phyloP scores from a whole-genome alignment of 2,329 filamentous ascomycete genomes.

The Cercospora sp. region DNA sequence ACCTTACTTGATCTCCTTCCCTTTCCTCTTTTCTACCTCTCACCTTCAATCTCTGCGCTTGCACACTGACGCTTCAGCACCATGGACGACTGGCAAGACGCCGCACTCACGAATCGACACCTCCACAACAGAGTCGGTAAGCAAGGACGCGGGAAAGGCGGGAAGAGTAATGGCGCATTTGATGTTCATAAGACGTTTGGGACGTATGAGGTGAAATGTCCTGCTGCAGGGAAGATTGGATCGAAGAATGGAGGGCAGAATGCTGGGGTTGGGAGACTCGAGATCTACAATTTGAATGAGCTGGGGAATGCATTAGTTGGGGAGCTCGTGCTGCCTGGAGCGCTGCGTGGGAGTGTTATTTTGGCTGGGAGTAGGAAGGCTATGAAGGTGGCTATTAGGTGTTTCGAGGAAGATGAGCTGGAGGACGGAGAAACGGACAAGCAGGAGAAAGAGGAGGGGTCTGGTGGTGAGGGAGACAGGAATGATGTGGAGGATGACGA shows the following conservation, averaged over 20 bases:
- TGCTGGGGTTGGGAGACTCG: neutral
- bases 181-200: conserved; percentile 11
- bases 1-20: neutral
- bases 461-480: neutral
- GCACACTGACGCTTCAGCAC: neutral
- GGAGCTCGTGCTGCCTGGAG: neutral
- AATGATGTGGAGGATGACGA: neutral
- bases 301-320: conserved; percentile 8
- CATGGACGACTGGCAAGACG: conserved; percentile 16
- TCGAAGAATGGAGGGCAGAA: neutral
- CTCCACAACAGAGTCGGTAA: conserved; percentile 8
- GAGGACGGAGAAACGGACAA: neutral
- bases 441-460: neutral
- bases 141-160: conserved; percentile 1
- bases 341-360: neutral
- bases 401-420: neutral
- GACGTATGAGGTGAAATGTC: conserved; percentile 8
- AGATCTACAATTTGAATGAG: conserved; percentile 12
- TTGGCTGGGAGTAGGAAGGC: conserved; percentile 14
- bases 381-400: conserved; percentile 5
- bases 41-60: neutral
- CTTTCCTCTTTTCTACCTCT: neutral
- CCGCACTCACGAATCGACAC: conserved; percentile 11
- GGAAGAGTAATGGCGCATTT: conserved; percentile 5
- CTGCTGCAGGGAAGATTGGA: conserved; percentile 5